Base-by-base conservation (phyloP, 306 rosid genomes). In the Vicia faba region DNA sequence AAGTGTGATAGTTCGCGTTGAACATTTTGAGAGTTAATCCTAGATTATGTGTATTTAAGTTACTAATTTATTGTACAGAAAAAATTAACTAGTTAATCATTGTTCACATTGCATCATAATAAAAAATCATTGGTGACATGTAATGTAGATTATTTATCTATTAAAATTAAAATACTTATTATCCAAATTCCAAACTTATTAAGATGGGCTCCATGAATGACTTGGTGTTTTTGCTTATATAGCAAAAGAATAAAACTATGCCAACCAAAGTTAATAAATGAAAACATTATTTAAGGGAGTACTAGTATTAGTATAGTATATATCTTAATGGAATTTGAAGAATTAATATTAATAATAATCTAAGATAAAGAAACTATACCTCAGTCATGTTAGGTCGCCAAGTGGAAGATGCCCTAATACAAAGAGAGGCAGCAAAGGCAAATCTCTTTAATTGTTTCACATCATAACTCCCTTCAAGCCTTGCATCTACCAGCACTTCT, bases 301-400 rank as follows among this genome's bases (percentile, higher is more conserved):
- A 15, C 23, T 33, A 33, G 36, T 31, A 31, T 29, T 1, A 1
- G 2, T 23, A 1, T 23, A 23, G n/a, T 20, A 20, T 20, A 31
- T 33, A 53, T 53, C 5, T 20, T 18, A 12, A 18, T 49, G 25
- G 28, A 5, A 49, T 49, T 51, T 51, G 58, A 33, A 58, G 23
- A 57, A 53, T 41, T 12, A 49, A 1, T n/a, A 45, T 43, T 43
- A 49, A 2, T 7, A 45, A 36, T 50, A 51, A 23, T 20, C 58
- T 7, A 35, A 31, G 44, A 58, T 12, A 71, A 46, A 66, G 25
- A 40, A 55, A 89, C 87, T 18, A 26, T 88, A 95, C 99, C 97
- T 95, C 84, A 15, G 65, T 85, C 84, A 91, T 90, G 78, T 84
- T 82, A 38, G 99, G 99, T 66, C 97, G 78, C 96, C 96, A 88